Evolutionary conservation across 73 alveolate species (phyloP), one percentile per base, ranked within the genome.

Genomic region (Durusdinium trenchii): DNA sequence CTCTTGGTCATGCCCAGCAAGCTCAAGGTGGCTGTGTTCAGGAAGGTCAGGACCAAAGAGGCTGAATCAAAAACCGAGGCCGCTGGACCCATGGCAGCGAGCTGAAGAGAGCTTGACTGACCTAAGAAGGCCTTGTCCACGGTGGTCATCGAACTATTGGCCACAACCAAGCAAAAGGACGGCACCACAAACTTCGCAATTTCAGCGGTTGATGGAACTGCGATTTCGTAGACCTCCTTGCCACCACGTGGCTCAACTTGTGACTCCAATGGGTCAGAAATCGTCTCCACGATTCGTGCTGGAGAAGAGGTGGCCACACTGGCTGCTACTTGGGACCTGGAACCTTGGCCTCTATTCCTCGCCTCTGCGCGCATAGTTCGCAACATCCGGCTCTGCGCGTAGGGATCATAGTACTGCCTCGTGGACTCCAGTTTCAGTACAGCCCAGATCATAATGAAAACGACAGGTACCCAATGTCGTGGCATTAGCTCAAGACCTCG

Each of bases 81-180:
- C 12, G 96, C 96, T 3, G 96, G 96, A 40, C 96, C 96, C 96
- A 89, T 89, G 86, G 96, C 96, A 14, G 96, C 96, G 36, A 89
- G 71, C 71, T 89, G 96, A 42, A 89, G 61, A n/a, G 96, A 89
- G 47, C 96, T 89, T 0, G 96, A 89, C 42, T 86, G 82, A 47
- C 96, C 96, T 28, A 89, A 86, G 86, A 89, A 89, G n/a, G 96
- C 96, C 47, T 89, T 89, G 96, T 89, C 96, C 96, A 89, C 96
- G 69, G 96, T 57, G 96, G 96, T 89, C 96, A 89, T 89, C 12
- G 96, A 89, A 20, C 86, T 61, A 51, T 89, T 89, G 73, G 96
- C 96, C 23, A 89, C 35, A 23, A 89, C 96, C 71, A 89, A 67
- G 52, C 85, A 89, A 51, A n/a, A 64, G 71, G 96, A 89, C 10